These are phyloP conservation scores for Haematococcus sp. DNA, from an alignment of 139 green algal species.

Conservation along the genomic window DNA sequence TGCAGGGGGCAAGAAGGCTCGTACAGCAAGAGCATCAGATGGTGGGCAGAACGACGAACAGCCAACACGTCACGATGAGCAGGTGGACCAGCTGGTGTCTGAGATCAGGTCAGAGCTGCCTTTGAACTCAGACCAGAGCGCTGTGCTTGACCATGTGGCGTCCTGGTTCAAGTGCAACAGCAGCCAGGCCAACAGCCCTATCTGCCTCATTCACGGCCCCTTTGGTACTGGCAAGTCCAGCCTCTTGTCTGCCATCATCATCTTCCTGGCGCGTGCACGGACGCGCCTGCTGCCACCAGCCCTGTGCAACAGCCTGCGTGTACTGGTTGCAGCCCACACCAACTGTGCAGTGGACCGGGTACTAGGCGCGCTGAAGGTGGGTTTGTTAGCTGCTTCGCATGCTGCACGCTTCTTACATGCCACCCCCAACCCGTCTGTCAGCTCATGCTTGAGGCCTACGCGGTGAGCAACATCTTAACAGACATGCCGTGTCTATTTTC, in stretches of 20 bases:
- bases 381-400: background rate
- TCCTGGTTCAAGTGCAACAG: slow-evolving; percentile 16
- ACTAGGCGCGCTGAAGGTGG: slow-evolving; percentile 52
- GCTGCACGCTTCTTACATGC: too few relatives aligned
- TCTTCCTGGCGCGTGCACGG: slow-evolving; percentile 43
- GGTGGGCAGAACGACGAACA: too few relatives aligned
- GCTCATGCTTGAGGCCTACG: background rate
- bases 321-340: slow-evolving; percentile 83
- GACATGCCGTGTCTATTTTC: background rate
- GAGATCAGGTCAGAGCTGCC: slow-evolving; percentile 22
- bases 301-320: slow-evolving; percentile 9
- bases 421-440: too few relatives aligned
- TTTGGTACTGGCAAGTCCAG: slow-evolving; percentile 72
- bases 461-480: background rate
- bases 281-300: background rate
- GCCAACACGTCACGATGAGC: too few relatives aligned
- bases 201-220: slow-evolving; percentile 75
- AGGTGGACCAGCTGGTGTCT: background rate
- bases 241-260: slow-evolving; percentile 73
- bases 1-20: background rate
- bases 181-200: slow-evolving; percentile 7
- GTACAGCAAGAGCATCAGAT: background rate
- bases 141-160: slow-evolving; percentile 14
- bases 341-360: slow-evolving; percentile 87
- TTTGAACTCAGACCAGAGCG: slow-evolving; percentile 64